A percentile compares a stretch with the other conserved stretches of the same genome.
Evolutionary conservation across 2,329 filamentous ascomycete genomes (phyloP).

Genomic region (Aspergillus ochraceus): DNA sequence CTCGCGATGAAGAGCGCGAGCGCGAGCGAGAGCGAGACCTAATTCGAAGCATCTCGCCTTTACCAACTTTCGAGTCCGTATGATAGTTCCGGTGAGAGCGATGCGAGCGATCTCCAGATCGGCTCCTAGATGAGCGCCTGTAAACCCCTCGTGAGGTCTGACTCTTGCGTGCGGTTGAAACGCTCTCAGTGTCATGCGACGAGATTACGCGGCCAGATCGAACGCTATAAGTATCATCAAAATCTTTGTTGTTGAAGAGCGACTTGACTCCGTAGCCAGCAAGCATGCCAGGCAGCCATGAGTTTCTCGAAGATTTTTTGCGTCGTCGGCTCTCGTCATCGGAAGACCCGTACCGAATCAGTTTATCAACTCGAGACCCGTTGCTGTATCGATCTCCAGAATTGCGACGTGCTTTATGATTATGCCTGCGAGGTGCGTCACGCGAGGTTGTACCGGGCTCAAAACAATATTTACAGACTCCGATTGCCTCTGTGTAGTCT

Average conservation of each 20-base stretch:
- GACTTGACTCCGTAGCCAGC: slow-evolving; percentile 58
- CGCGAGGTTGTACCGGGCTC: slow-evolving; percentile 57
- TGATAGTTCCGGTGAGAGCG: slow-evolving; percentile 28
- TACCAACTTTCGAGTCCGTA: slow-evolving; percentile 24
- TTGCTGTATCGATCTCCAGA: slow-evolving; percentile 48
- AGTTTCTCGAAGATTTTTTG: slow-evolving; percentile 46
- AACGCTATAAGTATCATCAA: slow-evolving; percentile 61
- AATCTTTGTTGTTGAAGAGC: slow-evolving; percentile 55
- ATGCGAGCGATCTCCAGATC: slow-evolving; percentile 38
- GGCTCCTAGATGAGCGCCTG: slow-evolving; percentile 27
- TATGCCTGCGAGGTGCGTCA: slow-evolving; percentile 62
- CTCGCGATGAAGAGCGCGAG: slow-evolving; percentile 41
- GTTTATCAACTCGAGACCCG: slow-evolving; percentile 56
- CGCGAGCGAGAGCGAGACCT: slow-evolving; percentile 32
- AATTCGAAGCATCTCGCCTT: slow-evolving; percentile 25
- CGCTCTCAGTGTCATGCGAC: slow-evolving; percentile 29
- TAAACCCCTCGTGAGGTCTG: slow-evolving; percentile 46
- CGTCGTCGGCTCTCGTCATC: slow-evolving; percentile 50
- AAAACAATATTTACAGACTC: slow-evolving; percentile 66
- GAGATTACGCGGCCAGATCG: slow-evolving; percentile 51
- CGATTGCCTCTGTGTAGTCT: slow-evolving; percentile 67
- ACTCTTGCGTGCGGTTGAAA: slow-evolving; percentile 36
- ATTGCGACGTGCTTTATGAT: slow-evolving; percentile 49
- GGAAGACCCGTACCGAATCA: slow-evolving; percentile 57
- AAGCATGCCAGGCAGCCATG: slow-evolving; percentile 56